phyloP scores from a whole-genome alignment of 2,329 filamentous ascomycete species.

The Epichloe festucae region DNA sequence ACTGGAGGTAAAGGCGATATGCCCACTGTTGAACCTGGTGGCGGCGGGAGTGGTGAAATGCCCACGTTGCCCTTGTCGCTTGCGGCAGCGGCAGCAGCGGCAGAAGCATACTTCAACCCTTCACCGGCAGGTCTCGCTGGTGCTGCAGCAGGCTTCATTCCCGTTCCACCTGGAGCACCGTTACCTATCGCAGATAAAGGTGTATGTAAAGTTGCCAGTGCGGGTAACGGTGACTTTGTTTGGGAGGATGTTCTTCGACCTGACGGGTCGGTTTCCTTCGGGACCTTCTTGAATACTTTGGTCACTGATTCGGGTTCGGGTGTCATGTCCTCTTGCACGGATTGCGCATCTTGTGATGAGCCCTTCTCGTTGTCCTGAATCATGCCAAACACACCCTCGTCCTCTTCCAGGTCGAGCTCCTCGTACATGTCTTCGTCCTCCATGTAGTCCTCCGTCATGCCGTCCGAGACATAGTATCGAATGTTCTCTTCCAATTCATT shows the following conservation, averaged over 20 bases:
- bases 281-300: slow-evolving; percentile 40
- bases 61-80: slow-evolving; percentile 80
- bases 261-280: slow-evolving; percentile 43
- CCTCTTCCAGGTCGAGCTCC: slow-evolving; percentile 81
- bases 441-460: slow-evolving; percentile 76
- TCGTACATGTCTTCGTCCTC: slow-evolving; percentile 95
- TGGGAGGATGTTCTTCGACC: slow-evolving; percentile 72
- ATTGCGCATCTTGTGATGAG: slow-evolving; percentile 93
- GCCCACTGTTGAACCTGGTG: slow-evolving; percentile 48
- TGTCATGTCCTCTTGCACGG: slow-evolving; percentile 66
- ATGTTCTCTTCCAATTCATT: slow-evolving; percentile 84
- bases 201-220: slow-evolving; percentile 77
- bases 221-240: slow-evolving; percentile 87
- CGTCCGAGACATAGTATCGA: slow-evolving; percentile 87
- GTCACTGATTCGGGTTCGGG: slow-evolving; percentile 41
- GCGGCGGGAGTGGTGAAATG: slow-evolving; percentile 85
- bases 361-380: slow-evolving; percentile 67
- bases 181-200: slow-evolving; percentile 50
- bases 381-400: slow-evolving; percentile 80
- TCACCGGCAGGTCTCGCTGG: slow-evolving; percentile 79
- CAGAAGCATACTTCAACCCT: slow-evolving; percentile 91
- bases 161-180: slow-evolving; percentile 37
- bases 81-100: slow-evolving; percentile 83
- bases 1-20: slow-evolving; percentile 36
- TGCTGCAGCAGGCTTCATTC: slow-evolving; percentile 87